Evolutionary conservation across 345 rosid species (phyloP).

Genomic region (Excoecaria cochinchinensis): DNA sequence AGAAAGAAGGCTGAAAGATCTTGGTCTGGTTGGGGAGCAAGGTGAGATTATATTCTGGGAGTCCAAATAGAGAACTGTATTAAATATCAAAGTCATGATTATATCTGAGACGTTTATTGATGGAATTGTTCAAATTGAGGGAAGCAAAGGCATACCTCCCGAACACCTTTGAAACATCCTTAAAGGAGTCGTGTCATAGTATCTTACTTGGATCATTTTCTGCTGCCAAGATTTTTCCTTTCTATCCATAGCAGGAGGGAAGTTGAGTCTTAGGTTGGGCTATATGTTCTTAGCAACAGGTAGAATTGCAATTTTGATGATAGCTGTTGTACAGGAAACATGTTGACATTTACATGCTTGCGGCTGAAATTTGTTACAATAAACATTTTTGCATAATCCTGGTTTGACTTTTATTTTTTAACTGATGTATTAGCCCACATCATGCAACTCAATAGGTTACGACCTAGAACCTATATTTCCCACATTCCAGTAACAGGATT

Average conservation of each 20-base stretch:
- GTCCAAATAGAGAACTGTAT: constrained; percentile 31
- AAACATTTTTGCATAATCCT: neutral
- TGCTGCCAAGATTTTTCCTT: neutral
- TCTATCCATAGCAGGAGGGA: neutral
- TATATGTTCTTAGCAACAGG: neutral
- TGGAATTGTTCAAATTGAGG: neutral
- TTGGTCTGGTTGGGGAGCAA: constrained; percentile 91
- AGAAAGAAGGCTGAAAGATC: constrained; percentile 84
- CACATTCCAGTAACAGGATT: no score
- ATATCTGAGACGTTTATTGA: neutral
- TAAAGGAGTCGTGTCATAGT: neutral
- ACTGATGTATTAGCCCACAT: no score
- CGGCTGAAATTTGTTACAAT: neutral
- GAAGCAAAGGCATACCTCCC: neutral
- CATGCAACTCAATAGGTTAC: neutral
- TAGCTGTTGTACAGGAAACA: neutral
- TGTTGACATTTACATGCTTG: neutral
- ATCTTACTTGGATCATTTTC: neutral
- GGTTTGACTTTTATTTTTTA: neutral
- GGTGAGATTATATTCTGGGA: constrained; percentile 99
- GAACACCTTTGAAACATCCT: neutral
- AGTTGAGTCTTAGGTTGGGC: neutral
- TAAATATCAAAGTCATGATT: neutral
- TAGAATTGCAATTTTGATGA: neutral
- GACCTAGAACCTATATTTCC: neutral